Evolutionary conservation across 495 filamentous ascomycete species (phyloP), one percentile per base, ranked within the genome.

Genomic region (Clavariopsis aquatica): DNA sequence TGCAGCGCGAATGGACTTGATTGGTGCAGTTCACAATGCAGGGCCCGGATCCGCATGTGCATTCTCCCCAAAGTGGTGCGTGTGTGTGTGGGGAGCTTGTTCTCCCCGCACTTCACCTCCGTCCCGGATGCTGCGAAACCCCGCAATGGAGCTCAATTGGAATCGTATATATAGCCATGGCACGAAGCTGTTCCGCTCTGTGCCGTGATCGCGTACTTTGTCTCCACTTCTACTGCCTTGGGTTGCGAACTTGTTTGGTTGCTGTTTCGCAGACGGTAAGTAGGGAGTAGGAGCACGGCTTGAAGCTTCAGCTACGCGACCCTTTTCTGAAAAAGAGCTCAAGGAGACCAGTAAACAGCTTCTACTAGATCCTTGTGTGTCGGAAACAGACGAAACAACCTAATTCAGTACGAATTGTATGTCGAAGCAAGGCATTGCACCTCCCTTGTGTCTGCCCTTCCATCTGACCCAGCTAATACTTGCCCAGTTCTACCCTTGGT

Each of bases 71-170:
- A 43, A 43, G 38, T 17, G 38, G 38, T 15, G 38, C n/a, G 38
- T 43, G 38, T 8, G 38, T 8, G n/a, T 5, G 52, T 31, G n/a
- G n/a, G n/a, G n/a, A n/a, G n/a, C n/a, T n/a, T n/a, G 52, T 34
- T 57, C 36, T 45, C 54, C 54, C 54, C 54, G 54, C 54, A 43
- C 36, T 57, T 45, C 19, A 34, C 12, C 31, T 6, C 31, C 6
- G 31, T 29, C n/a, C 24, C 26, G 27, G 22, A 6, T 19, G 52
- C 52, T 56, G 22, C 19, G 22, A 41, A 41, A 56, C 52, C 52
- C 52, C 52, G 29, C 52, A 56, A 56, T 19, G 29, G 38, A 43
- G 6, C 3, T 9, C 6, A 43, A 3, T 43, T 2, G 38, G 38
- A 15, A 43, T 17, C 20, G 31, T 56, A 56, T 36, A 23, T 56